Base-by-base conservation (phyloP, 345 rosid genomes). In the Firmiana major region DNA sequence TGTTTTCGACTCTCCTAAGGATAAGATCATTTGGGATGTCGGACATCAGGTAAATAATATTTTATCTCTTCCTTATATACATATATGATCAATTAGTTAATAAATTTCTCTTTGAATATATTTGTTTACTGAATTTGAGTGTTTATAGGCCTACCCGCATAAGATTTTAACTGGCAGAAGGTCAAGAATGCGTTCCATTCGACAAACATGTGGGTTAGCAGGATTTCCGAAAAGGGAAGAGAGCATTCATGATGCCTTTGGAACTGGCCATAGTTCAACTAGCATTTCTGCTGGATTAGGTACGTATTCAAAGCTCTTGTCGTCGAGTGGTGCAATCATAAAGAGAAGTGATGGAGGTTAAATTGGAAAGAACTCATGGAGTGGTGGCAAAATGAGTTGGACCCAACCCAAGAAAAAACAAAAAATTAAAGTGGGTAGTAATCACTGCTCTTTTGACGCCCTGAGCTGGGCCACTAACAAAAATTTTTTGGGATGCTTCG, bases 11-110 rank as follows among this genome's bases (percentile, higher is more conserved):
- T 70, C 81, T 22, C 89, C 89, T 11, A 54, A 85, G 13, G 91
- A 88, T 58, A 88, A 81, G 79, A 85, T 88, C 67, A 80, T 86
- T 58, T 88, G 89, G 89, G 91, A 88, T 76, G 89, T 88, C n/a
- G 91, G 87, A 0, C 91, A 88, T 79, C 91, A 85, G 88, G 89
- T 88, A 42, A 48, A 26, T 49, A 5, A 28, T 22, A 11, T 11
- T 31, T 31, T 66, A 1, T 66, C 5, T 5, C 2, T 43, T 43
- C 4, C 53, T 43, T 28, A 4, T 15, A 9, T 24, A n/a, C 11
- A 40, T 24, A 16, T 3, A 26, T 24, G 57, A 26, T 48, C 8
- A 19, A 19, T 34, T 38, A 12, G 7, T 3, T 12, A 17, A 53
- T 17, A 17, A 5, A 17, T 53, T 19, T 53, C 22, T 17, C 21